phyloP scores from a whole-genome alignment of 2,329 filamentous ascomycete species.

The Daldinia sp. region DNA sequence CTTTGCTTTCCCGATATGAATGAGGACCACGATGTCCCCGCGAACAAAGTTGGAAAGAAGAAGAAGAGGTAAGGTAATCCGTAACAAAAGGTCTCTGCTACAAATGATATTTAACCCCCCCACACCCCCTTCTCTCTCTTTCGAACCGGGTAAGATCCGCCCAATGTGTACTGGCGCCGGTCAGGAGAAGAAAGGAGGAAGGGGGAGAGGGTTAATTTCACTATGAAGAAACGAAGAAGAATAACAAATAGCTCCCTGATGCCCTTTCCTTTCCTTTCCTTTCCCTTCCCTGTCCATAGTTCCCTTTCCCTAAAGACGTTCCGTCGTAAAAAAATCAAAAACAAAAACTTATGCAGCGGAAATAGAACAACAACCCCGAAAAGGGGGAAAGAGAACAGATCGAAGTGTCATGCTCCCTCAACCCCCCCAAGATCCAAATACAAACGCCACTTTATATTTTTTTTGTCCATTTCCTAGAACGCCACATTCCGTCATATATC shows the following conservation, averaged over 20 bases:
- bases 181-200: too few relatives aligned
- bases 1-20: slow-evolving; percentile 20
- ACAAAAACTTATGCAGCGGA: slow-evolving; percentile 16
- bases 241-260: slow-evolving; percentile 1
- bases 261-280: slow-evolving; percentile 17
- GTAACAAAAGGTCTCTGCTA: slow-evolving; percentile 14
- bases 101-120: slow-evolving; percentile 1
- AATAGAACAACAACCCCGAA: slow-evolving; percentile 17
- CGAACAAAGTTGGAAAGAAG: background rate
- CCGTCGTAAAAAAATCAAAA: slow-evolving; percentile 30
- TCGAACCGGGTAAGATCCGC: background rate
- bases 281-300: slow-evolving; percentile 9
- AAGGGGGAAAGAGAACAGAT: slow-evolving; percentile 4
- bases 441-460: slow-evolving; percentile 40
- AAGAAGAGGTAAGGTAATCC: slow-evolving; percentile 4
- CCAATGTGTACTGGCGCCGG: background rate
- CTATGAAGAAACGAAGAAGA: slow-evolving; percentile 17
- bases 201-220: background rate
- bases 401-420: background rate
- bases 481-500: slow-evolving; percentile 43
- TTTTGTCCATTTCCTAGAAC: slow-evolving; percentile 38
- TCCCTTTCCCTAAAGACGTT: slow-evolving; percentile 25
- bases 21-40: background rate
- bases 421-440: slow-evolving; percentile 22
- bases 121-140: background rate